Conservation (phyloP, 768 basidiomycete species). For the Vararia minispora region DNA sequence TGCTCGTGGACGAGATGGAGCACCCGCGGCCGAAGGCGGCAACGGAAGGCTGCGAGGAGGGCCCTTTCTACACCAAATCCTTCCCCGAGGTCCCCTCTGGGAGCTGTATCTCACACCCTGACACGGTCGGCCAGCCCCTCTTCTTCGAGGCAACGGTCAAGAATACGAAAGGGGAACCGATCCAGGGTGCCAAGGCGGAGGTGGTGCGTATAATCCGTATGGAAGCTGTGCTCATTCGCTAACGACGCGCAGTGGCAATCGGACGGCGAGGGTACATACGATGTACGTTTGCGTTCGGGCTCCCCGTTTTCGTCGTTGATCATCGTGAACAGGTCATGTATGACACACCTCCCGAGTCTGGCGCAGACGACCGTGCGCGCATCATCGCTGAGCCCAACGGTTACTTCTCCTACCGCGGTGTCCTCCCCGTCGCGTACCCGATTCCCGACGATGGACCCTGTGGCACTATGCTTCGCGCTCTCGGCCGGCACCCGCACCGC, state of each 20-base stretch:
- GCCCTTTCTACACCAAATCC: slow-evolving; percentile 25
- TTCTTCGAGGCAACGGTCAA: slow-evolving; percentile 24
- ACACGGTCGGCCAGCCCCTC: slow-evolving; percentile 23
- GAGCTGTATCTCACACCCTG: slow-evolving; percentile 16
- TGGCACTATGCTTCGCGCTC: slow-evolving; percentile 19
- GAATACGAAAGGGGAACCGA: slow-evolving; percentile 23
- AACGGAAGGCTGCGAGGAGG: slow-evolving; percentile 24
- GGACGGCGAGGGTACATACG: slow-evolving; percentile 27
- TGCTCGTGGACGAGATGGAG: slow-evolving; percentile 25
- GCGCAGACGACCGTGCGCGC: slow-evolving; percentile 21
- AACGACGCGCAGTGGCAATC: slow-evolving; percentile 25
- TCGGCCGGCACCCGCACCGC: slow-evolving; percentile 24
- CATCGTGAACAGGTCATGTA: no score
- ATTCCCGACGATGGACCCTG: slow-evolving; percentile 23
- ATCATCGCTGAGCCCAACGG: slow-evolving; percentile 22
- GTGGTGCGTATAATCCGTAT: slow-evolving; percentile 16
- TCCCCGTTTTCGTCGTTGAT: no score
- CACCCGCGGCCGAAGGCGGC: slow-evolving; percentile 24
- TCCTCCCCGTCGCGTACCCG: slow-evolving; percentile 23
- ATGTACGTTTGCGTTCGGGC: slow-evolving; percentile 25
- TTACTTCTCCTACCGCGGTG: slow-evolving; percentile 21
- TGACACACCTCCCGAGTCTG: no score
- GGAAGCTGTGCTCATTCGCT: not conserved
- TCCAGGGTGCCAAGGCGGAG: slow-evolving; percentile 23
- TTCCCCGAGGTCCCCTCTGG: slow-evolving; percentile 22